Base-by-base conservation (phyloP, 2,329 filamentous ascomycete species). In the Arthrobotrys pseudoclavata region DNA sequence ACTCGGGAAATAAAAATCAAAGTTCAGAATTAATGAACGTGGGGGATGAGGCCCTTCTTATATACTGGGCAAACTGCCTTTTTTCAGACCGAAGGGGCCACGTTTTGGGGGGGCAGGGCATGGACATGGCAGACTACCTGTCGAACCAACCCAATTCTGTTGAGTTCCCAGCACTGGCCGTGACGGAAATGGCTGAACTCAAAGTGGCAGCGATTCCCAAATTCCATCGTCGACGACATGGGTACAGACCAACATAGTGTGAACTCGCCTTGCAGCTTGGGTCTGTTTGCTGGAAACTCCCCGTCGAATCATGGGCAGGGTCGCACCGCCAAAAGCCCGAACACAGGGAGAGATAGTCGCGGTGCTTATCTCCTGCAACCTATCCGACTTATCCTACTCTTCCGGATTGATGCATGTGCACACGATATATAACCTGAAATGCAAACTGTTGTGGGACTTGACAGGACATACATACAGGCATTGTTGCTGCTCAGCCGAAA, bases 141-240 rank as follows among this genome's bases (percentile, higher is more conserved):
- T 61, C 61, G 60, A 62, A 53, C 67, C 74, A 77, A 47, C 40
- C 66, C 67, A 31, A 47, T 55, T 71, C 67, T 67, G 72, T 70
- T 70, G 67, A 69, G 66, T 77, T 55, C 72, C 61, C 67, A 52
- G 61, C 24, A 47, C 53, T 55, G 13, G 29, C 67, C 74, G 62
- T 74, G 37, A 71, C 74, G 67, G 67, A 71, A 71, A 77, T 71
- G 74, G 74, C 74, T 71, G 74, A 71, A 68, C 74, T 71, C 67
- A 71, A 77, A 52, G 40, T 62, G 50, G 68, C 61, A 77, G 52
- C 50, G 67, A 76, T 71, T 71, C 74, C 74, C 66, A 70, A 63
- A 77, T 77, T 77, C 72, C 67, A 71, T 77, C 61, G 40, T 71
- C 67, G 37, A 53, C 40, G 74, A 71, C 74, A 77, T 62, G 67